These are phyloP conservation scores for Colletotrichum godetiae DNA, from an alignment of 2,329 filamentous ascomycete genomes.

Conservation along the genomic window DNA sequence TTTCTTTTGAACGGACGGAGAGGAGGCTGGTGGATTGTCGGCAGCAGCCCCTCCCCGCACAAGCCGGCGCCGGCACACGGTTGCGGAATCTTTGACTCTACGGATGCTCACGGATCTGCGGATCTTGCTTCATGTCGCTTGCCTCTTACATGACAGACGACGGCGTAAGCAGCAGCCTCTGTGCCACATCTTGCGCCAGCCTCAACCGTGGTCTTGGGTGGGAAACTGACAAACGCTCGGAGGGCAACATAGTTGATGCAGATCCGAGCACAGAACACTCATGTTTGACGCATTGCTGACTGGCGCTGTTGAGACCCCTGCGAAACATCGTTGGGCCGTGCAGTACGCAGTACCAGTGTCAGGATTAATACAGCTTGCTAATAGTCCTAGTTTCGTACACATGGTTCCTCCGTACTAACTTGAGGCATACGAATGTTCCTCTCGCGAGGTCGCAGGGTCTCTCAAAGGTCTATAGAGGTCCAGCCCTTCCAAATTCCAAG, in stretches of 20 bases:
- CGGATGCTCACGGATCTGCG: neutral
- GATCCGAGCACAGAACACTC: neutral
- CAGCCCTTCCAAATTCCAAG: neutral
- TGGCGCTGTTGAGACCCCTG: slow-evolving; percentile 16
- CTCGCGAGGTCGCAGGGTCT: slow-evolving; percentile 2
- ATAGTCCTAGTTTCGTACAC: no score
- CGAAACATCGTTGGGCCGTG: slow-evolving; percentile 25
- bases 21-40: neutral
- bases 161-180: neutral
- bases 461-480: neutral
- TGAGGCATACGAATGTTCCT: neutral
- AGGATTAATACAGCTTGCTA: neutral
- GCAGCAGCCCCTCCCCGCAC: neutral
- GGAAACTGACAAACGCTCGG: neutral
- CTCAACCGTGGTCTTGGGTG: neutral
- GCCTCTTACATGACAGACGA: neutral
- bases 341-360: slow-evolving; percentile 22
- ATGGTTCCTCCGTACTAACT: no score
- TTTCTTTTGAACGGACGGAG: slow-evolving; percentile 1
- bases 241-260: neutral
- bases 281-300: slow-evolving; percentile 17
- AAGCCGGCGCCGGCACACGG: neutral
- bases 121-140: neutral
- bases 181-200: neutral
- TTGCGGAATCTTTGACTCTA: neutral